Conservation (phyloP, 495 filamentous ascomycete species). For the Daldinia grandis region DNA sequence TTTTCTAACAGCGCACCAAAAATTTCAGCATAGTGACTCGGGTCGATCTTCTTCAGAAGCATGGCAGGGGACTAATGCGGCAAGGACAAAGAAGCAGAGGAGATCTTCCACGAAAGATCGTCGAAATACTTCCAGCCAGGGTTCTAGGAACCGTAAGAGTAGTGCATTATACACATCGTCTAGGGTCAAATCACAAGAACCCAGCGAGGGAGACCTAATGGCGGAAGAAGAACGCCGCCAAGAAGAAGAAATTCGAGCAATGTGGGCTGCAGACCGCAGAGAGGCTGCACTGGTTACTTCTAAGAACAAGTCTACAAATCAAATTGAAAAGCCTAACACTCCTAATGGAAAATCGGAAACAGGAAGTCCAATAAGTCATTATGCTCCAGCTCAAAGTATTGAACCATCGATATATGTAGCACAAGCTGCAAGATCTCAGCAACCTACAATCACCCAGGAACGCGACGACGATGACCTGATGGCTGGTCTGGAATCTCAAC, state of each 20-base stretch:
- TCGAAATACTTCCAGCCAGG: slow-evolving; percentile 24
- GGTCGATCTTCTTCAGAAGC: slow-evolving; percentile 8
- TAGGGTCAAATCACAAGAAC: slow-evolving; percentile 39
- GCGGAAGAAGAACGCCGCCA: slow-evolving; percentile 43
- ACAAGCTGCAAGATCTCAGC: not conserved
- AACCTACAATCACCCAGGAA: not conserved
- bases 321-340: not conserved
- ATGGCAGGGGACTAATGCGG: not conserved
- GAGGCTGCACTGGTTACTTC: slow-evolving; percentile 33
- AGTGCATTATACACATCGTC: slow-evolving; percentile 15
- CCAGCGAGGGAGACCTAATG: slow-evolving; percentile 17
- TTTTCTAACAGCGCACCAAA: not conserved
- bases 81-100: slow-evolving; percentile 12
- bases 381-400: not conserved
- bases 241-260: slow-evolving; percentile 43
- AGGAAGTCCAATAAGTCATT: slow-evolving; percentile 4
- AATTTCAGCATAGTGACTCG: slow-evolving; percentile 1
- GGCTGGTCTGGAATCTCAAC: slow-evolving; percentile 40
- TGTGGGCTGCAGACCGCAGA: slow-evolving; percentile 44
- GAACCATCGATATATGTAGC: not conserved
- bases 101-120: slow-evolving; percentile 8
- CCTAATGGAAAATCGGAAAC: not conserved
- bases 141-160: slow-evolving; percentile 44
- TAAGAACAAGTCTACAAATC: slow-evolving; percentile 1
- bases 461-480: slow-evolving; percentile 35